Percentiles rank a stretch among this genome's conserved stretches.
These are phyloP conservation scores for Geosmithia flava DNA, from an alignment of 2,329 filamentous ascomycete species.

Conservation along the genomic window DNA sequence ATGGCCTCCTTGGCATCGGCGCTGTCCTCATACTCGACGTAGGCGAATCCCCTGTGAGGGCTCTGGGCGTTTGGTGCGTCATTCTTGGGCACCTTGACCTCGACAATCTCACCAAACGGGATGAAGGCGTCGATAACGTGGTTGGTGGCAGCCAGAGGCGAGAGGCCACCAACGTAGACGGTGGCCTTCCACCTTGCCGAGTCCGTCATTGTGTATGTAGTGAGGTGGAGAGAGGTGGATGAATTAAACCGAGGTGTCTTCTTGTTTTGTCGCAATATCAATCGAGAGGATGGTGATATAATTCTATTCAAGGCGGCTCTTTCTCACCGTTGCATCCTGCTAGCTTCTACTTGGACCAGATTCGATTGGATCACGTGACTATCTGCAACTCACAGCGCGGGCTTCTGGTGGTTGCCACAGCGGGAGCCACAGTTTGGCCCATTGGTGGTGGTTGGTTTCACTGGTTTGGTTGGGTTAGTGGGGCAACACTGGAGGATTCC, in stretches of 20 bases:
- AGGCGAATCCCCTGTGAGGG: conserved; percentile 83
- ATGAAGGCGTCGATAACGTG: conserved; percentile 86
- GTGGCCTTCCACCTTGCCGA: conserved; percentile 77
- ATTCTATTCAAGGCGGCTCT: no score
- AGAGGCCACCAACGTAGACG: conserved; percentile 82
- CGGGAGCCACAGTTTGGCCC: not conserved
- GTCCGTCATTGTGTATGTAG: conserved; percentile 54
- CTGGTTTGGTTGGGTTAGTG: not conserved
- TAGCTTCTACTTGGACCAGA: no score
- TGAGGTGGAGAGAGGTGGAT: no score
- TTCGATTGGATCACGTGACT: not conserved
- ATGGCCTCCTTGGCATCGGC: conserved; percentile 89
- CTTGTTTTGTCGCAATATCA: no score
- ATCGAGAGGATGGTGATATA: no score
- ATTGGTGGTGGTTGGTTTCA: no score
- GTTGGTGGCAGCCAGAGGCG: conserved; percentile 60
- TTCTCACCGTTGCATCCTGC: no score
- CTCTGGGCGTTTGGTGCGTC: conserved; percentile 70
- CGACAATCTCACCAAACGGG: conserved; percentile 90
- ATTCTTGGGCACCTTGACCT: conserved; percentile 81
- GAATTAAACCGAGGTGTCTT: no score
- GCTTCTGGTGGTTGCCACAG: no score
- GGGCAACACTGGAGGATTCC: not conserved
- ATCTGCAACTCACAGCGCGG: no score
- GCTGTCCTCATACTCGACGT: conserved; percentile 83